These are phyloP conservation scores for Pythium brassicae DNA, from an alignment of 352 stramenopile genomes.

Conservation along the genomic window DNA sequence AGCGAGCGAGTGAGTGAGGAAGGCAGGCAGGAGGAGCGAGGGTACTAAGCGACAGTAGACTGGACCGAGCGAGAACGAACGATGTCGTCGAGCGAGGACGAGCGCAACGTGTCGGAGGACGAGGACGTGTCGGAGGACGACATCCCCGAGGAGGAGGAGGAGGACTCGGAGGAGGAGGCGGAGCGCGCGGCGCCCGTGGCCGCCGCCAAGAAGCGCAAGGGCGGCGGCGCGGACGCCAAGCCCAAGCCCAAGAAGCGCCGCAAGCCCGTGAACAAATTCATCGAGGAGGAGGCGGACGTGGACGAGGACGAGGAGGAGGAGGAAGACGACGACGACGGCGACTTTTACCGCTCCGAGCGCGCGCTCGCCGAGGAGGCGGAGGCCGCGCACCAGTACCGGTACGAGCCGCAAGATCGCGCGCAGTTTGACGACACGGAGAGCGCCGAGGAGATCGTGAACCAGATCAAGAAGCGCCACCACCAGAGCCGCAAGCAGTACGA, in stretches of 20 bases:
- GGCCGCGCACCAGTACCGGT: constrained; percentile 53
- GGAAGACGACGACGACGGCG: constrained; percentile 75
- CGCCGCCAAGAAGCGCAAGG: constrained; percentile 68
- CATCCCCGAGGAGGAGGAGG: constrained; percentile 63
- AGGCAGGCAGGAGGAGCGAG: too few species aligned
- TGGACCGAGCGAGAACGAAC: constrained; percentile 1
- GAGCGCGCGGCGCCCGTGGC: constrained; percentile 22
- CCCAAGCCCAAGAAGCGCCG: constrained; percentile 82
- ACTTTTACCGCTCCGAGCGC: constrained; percentile 75
- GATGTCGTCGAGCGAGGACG: constrained; percentile 88
- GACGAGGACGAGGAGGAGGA: constrained; percentile 86
- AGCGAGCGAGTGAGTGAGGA: too few species aligned
- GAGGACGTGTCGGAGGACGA: constrained; percentile 27
- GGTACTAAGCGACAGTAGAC: too few species aligned
- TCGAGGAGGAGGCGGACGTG: constrained; percentile 85
- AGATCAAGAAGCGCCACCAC: constrained; percentile 86
- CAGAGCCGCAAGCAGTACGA: constrained; percentile 83
- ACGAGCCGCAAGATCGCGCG: constrained; percentile 71
- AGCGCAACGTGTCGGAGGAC: constrained; percentile 68
- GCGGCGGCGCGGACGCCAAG: constrained; percentile 35
- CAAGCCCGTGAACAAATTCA: constrained; percentile 86
- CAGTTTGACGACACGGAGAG: constrained; percentile 77
- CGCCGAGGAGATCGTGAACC: constrained; percentile 82
- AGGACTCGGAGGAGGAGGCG: constrained; percentile 31
- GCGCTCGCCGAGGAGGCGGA: constrained; percentile 77